Conservation (phyloP, 805 yeast species). For the Monosporozyma solicola region DNA sequence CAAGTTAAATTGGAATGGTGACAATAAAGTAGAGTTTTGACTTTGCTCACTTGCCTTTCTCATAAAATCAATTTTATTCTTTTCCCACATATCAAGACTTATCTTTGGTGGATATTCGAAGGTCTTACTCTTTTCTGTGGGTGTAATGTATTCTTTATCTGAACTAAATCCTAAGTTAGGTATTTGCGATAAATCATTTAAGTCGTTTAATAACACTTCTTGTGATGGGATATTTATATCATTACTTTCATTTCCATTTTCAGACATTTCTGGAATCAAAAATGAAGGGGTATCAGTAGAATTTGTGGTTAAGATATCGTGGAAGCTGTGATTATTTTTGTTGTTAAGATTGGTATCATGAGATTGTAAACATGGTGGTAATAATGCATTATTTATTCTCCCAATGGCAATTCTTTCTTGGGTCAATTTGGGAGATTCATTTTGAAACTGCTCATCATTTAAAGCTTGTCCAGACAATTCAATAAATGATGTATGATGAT, state of each 20-base stretch:
- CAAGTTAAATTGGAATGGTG: slow-evolving; percentile 8
- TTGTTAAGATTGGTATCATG: background rate
- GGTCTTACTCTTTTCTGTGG: background rate
- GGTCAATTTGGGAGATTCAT: slow-evolving; percentile 11
- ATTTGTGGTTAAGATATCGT: background rate
- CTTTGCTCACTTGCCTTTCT: slow-evolving; percentile 10
- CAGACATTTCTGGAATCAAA: slow-evolving; percentile 4
- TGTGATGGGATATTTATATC: background rate
- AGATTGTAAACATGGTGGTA: slow-evolving; percentile 21
- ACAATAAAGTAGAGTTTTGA: slow-evolving; percentile 10
- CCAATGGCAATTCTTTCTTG: slow-evolving; percentile 23
- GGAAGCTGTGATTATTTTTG: background rate
- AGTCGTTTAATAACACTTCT: slow-evolving; percentile 5
- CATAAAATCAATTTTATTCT: slow-evolving; percentile 10
- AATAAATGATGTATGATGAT: background rate
- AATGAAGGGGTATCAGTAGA: slow-evolving; percentile 4
- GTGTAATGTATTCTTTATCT: slow-evolving; percentile 5
- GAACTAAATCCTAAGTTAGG: slow-evolving; percentile 8
- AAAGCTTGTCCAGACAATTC: background rate
- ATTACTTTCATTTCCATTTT: background rate
- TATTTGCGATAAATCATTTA: slow-evolving; percentile 17
- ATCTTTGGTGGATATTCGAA: slow-evolving; percentile 13
- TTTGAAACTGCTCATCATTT: background rate
- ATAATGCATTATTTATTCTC: slow-evolving; percentile 24
- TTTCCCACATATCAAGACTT: slow-evolving; percentile 21